Conservation (phyloP, 768 basidiomycete genomes). For the Termitomyces sp. region DNA sequence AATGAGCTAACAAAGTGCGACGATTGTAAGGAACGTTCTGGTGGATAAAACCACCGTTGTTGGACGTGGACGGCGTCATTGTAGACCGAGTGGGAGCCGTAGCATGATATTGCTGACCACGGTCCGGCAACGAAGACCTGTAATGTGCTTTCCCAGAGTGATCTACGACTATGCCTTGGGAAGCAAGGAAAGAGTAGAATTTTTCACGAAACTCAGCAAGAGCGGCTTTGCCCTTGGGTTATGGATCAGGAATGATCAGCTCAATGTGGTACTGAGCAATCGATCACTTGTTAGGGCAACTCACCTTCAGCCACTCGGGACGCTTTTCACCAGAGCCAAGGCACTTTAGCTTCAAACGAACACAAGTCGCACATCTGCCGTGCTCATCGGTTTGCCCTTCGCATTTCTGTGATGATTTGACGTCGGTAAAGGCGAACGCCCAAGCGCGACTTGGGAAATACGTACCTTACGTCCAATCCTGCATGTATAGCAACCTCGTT, state of each 20-base stretch:
- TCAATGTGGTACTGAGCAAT: conserved; percentile 2
- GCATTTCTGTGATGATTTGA: conserved; percentile 60
- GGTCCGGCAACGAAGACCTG: conserved; percentile 2
- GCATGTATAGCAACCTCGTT: conserved; percentile 88
- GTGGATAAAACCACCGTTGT: not conserved
- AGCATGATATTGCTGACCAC: conserved; percentile 6
- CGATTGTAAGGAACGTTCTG: not conserved
- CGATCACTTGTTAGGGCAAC: conserved; percentile 23
- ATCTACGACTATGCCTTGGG: conserved; percentile 10
- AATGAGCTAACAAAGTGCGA: not conserved
- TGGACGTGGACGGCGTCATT: not conserved
- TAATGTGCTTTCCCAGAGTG: conserved; percentile 8
- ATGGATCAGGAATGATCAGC: conserved; percentile 6
- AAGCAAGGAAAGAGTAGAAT: conserved; percentile 10
- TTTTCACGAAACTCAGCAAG: conserved; percentile 11
- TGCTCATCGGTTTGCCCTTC: conserved; percentile 66
- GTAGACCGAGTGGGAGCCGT: not conserved
- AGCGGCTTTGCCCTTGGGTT: conserved; percentile 3
- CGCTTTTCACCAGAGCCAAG: conserved; percentile 84
- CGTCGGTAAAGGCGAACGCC: conserved; percentile 10
- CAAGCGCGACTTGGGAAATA: not conserved
- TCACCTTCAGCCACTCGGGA: conserved; percentile 80
- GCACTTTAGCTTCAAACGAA: conserved; percentile 75
- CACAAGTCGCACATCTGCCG: conserved; percentile 72
- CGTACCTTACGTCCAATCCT: conserved; percentile 79